phyloP scores from a whole-genome alignment of 2,329 filamentous ascomycete species.

The Fusarium albidum region DNA sequence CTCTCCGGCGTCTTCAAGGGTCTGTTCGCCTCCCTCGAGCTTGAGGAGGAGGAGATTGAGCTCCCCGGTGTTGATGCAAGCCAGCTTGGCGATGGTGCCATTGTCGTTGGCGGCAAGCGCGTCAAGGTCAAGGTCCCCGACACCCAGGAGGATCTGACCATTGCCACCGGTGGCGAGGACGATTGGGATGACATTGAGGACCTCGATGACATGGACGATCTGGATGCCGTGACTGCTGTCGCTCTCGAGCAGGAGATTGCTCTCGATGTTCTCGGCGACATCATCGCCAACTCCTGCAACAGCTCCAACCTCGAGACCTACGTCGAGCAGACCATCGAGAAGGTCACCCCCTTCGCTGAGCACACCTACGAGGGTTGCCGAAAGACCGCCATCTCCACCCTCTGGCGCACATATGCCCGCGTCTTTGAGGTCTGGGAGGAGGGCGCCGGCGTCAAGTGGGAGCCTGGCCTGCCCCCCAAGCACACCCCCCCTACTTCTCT shows the following conservation, averaged over 20 bases:
- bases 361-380: conserved; percentile 94
- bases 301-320: conserved; percentile 78
- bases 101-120: conserved; percentile 84
- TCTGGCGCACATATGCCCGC: conserved; percentile 93
- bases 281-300: conserved; percentile 85
- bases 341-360: conserved; percentile 80
- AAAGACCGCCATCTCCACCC: conserved; percentile 87
- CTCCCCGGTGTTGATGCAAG: conserved; percentile 65
- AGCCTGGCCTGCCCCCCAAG: conserved; percentile 84
- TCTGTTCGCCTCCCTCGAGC: conserved; percentile 83
- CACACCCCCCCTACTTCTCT: conserved; percentile 81
- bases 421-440: conserved; percentile 90
- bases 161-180: conserved; percentile 63
- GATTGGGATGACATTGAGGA: conserved; percentile 73
- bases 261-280: conserved; percentile 91
- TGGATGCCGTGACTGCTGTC: conserved; percentile 85
- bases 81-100: conserved; percentile 77
- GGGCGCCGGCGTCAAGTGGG: conserved; percentile 79
- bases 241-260: conserved; percentile 98
- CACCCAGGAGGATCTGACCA: conserved; percentile 63
- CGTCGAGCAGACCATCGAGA: conserved; percentile 87
- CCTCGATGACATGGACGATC: conserved; percentile 85
- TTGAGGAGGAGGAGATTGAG: conserved; percentile 88
- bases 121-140: conserved; percentile 74
- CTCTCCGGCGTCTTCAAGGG: conserved; percentile 80